phyloP scores from a whole-genome alignment of 2,329 filamentous ascomycete genomes.

The Diaporthe batatas region DNA sequence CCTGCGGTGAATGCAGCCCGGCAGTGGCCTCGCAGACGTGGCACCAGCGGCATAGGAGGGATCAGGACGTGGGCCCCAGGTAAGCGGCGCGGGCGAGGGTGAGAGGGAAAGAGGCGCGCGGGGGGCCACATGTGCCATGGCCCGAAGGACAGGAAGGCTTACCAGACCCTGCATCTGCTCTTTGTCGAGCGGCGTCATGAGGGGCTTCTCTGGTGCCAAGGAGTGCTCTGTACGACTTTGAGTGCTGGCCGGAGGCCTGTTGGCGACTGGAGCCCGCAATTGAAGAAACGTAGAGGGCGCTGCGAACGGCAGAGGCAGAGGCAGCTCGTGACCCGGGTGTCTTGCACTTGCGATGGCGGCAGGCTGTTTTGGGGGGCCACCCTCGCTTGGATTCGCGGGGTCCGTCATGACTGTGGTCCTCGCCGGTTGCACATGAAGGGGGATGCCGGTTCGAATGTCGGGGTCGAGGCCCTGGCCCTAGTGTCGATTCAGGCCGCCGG shows the following conservation, averaged over 20 bases:
- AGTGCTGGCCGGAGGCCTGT: conserved; percentile 40
- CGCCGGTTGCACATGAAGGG: conserved; percentile 34
- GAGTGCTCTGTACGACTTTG: conserved; percentile 54
- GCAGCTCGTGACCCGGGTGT: conserved; percentile 62
- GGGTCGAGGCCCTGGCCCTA: conserved; percentile 32
- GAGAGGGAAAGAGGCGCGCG: conserved; percentile 34
- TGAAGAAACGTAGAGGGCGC: conserved; percentile 71
- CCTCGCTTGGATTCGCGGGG: conserved; percentile 45
- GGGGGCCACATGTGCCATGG: conserved; percentile 40
- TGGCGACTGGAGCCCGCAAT: conserved; percentile 39
- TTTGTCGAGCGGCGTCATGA: conserved; percentile 74
- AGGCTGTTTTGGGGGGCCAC: conserved; percentile 43
- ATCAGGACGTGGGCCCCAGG: conserved; percentile 12
- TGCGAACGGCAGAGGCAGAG: conserved; percentile 69
- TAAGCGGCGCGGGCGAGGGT: conserved; percentile 24
- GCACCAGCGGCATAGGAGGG: conserved; percentile 37
- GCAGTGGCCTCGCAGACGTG: conserved; percentile 38
- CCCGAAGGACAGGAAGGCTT: conserved; percentile 52
- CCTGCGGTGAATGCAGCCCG: conserved; percentile 27
- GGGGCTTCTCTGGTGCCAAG: conserved; percentile 52
- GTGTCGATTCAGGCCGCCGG: conserved; percentile 32
- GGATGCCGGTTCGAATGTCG: conserved; percentile 35
- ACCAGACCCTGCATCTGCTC: conserved; percentile 86
- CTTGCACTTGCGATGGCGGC: conserved; percentile 44
- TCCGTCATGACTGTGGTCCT: conserved; percentile 39